Evolutionary conservation across 2,329 filamentous ascomycete species (phyloP).

Genomic region (Aspergillus pseudonomiae): DNA sequence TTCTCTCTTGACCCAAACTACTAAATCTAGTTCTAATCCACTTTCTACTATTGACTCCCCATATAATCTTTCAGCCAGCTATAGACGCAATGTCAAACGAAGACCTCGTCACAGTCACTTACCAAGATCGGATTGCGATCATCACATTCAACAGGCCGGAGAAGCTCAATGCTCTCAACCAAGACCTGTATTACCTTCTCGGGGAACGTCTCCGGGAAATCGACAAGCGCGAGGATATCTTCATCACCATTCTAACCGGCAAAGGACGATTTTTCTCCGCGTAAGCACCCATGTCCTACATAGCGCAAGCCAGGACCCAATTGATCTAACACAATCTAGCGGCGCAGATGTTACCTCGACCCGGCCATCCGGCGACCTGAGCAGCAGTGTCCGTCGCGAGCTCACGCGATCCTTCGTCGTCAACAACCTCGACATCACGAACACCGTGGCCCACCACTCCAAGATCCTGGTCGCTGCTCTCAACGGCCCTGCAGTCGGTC

Average conservation of each 20-base stretch:
- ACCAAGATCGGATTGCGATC: constrained; percentile 72
- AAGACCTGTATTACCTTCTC: constrained; percentile 75
- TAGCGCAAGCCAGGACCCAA: not conserved
- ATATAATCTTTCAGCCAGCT: not conserved
- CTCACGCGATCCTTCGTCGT: constrained; percentile 74
- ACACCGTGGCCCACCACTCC: constrained; percentile 88
- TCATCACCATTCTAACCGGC: constrained; percentile 7
- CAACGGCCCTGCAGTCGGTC: constrained; percentile 88
- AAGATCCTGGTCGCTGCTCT: constrained; percentile 91
- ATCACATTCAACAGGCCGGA: constrained; percentile 82
- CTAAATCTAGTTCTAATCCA: not conserved
- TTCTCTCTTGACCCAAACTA: not conserved
- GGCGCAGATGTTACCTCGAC: constrained; percentile 75
- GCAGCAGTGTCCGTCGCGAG: constrained; percentile 53
- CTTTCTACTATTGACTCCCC: not conserved
- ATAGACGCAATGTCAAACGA: constrained; percentile 34
- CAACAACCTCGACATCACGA: constrained; percentile 86
- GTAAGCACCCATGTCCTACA: constrained; percentile 53
- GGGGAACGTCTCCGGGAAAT: constrained; percentile 74
- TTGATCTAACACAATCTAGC: constrained; percentile 48
- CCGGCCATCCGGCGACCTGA: constrained; percentile 45
- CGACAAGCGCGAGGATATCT: constrained; percentile 62
- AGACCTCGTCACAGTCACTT: constrained; percentile 61
- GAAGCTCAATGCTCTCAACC: constrained; percentile 83
- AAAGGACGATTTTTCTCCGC: constrained; percentile 64